Evolutionary conservation across 2,329 filamentous ascomycete genomes (phyloP).

Genomic region (Achaetomium macrosporum): DNA sequence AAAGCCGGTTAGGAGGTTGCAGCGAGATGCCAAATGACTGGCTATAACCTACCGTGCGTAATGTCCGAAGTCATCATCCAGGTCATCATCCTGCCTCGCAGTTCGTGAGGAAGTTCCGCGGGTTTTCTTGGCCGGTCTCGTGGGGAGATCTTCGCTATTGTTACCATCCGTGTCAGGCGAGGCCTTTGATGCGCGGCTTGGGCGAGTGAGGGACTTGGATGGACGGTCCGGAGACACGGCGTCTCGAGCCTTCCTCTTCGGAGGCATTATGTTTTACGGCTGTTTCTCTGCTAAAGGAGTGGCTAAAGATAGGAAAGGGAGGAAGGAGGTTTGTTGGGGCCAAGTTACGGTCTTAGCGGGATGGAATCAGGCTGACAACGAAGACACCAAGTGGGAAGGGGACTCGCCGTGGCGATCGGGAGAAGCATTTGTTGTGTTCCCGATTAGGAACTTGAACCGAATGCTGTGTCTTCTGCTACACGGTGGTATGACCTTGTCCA

Average conservation of each 20-base stretch:
- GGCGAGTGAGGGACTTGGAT: neutral
- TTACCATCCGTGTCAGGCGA: neutral
- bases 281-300: neutral
- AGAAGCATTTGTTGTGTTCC: no score
- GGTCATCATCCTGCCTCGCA: conserved; percentile 4
- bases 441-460: no score
- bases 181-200: neutral
- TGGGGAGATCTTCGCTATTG: neutral
- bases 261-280: conserved; percentile 11
- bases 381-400: no score
- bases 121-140: conserved; percentile 4
- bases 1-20: neutral
- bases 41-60: neutral
- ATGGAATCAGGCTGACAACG: no score
- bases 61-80: conserved; percentile 2
- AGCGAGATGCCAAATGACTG: neutral
- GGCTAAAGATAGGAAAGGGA: neutral
- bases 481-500: no score
- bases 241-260: conserved; percentile 16
- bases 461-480: no score
- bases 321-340: neutral
- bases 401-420: no score
- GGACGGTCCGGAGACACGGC: neutral
- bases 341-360: no score
- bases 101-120: neutral